phyloP scores from a whole-genome alignment of 257 asterid genomes.

The Ilex asprella region DNA sequence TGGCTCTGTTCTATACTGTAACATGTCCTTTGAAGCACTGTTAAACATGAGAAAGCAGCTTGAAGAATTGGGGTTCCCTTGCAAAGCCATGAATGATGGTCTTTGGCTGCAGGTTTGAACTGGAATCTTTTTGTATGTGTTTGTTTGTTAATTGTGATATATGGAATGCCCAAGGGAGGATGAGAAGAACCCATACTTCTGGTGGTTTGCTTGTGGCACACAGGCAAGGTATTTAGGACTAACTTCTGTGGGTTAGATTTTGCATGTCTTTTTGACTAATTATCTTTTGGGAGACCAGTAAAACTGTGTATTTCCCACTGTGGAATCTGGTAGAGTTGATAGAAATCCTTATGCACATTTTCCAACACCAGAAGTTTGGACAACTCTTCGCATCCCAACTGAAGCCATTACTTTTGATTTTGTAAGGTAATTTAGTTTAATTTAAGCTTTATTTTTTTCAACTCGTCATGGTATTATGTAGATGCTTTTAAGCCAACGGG shows the following conservation, averaged over 20 bases:
- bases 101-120: slow-evolving; percentile 86
- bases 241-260: slow-evolving; percentile 4
- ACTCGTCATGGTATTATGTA: slow-evolving; percentile 20
- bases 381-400: not conserved
- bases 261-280: not conserved
- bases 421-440: not conserved
- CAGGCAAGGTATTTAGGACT: slow-evolving; percentile 3
- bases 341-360: not conserved
- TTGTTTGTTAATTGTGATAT: not conserved
- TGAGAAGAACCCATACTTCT: slow-evolving; percentile 8
- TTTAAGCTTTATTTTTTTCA: not conserved
- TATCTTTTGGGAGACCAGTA: too few relatives aligned
- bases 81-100: slow-evolving; percentile 97
- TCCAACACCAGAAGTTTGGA: not conserved
- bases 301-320: not conserved
- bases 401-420: not conserved
- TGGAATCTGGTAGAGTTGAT: not conserved
- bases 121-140: not conserved
- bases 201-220: slow-evolving; percentile 3
- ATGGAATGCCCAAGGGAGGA: not conserved
- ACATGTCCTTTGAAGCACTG: slow-evolving; percentile 95
- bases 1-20: slow-evolving; percentile 78
- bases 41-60: slow-evolving; percentile 83
- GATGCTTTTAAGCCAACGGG: slow-evolving; percentile 94
- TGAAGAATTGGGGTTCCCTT: slow-evolving; percentile 94